Evolutionary conservation across 495 filamentous ascomycete genomes (phyloP).

Genomic region (Penicillium parvum): DNA sequence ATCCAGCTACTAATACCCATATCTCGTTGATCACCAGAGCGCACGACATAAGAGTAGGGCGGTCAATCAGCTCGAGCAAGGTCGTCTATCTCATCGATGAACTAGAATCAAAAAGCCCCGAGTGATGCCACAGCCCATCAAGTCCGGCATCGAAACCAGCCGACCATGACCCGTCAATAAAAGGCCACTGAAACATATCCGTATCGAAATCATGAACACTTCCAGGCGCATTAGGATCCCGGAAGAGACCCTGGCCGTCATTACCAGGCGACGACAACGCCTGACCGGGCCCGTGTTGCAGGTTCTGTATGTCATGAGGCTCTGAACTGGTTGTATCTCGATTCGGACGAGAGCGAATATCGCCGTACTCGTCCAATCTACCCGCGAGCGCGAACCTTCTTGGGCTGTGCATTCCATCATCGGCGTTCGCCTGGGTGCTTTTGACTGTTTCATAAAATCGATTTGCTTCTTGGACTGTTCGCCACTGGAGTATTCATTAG

Average conservation of each 20-base stretch:
- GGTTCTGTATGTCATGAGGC: conserved; percentile 3
- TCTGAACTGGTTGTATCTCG: conserved; percentile 13
- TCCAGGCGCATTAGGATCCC: conserved; percentile 9
- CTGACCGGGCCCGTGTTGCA: background rate
- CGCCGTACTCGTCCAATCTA: conserved; percentile 41
- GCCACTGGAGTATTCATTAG: conserved; percentile 25
- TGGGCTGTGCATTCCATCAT: conserved; percentile 23
- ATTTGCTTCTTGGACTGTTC: conserved; percentile 40
- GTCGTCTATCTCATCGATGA: conserved; percentile 12
- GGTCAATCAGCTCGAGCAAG: too few relatives aligned
- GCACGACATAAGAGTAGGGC: too few relatives aligned
- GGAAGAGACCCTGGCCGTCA: conserved; percentile 9
- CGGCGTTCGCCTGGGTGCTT: conserved; percentile 20
- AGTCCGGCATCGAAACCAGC: conserved; percentile 36
- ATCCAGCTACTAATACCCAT: too few relatives aligned
- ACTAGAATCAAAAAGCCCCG: conserved; percentile 24
- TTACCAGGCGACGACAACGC: conserved; percentile 6
- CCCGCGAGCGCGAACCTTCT: conserved; percentile 35
- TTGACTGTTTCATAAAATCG: conserved; percentile 39
- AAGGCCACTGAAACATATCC: conserved; percentile 45
- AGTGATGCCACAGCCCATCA: conserved; percentile 31
- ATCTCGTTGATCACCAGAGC: too few relatives aligned
- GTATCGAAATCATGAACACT: conserved; percentile 30
- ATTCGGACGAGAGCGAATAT: conserved; percentile 35
- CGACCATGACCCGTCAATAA: conserved; percentile 42